A percentile compares a stretch with the other conserved stretches of the same genome.
Evolutionary conservation across 805 yeast species (phyloP).

Genomic region (Priceomyces fermenticarens): DNA sequence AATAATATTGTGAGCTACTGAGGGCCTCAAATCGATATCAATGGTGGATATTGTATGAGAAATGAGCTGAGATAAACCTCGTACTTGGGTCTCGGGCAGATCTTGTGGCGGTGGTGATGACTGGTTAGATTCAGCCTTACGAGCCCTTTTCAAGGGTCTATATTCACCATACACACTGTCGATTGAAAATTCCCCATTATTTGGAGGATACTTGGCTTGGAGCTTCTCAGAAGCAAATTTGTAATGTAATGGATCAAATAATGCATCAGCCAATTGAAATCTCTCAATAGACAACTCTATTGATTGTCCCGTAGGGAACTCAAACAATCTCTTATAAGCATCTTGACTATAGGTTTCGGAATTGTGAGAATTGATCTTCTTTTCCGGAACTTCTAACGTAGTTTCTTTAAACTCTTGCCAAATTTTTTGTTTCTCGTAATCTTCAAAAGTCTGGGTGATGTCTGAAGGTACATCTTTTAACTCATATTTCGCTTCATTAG

Average conservation of each 20-base stretch:
- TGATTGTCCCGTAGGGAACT: slow-evolving; percentile 73
- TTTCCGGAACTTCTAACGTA: slow-evolving; percentile 53
- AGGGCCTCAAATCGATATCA: slow-evolving; percentile 82
- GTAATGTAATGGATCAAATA: slow-evolving; percentile 60
- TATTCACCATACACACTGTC: slow-evolving; percentile 57
- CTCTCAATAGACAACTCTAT: slow-evolving; percentile 61
- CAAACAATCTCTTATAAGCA: slow-evolving; percentile 49
- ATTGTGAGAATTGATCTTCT: slow-evolving; percentile 20
- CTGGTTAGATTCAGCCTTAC: slow-evolving; percentile 37
- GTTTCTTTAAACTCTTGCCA: slow-evolving; percentile 77
- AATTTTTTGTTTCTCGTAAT: slow-evolving; percentile 53
- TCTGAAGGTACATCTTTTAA: slow-evolving; percentile 22
- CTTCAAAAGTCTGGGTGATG: slow-evolving; percentile 49
- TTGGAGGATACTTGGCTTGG: slow-evolving; percentile 27
- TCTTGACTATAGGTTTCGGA: slow-evolving; percentile 27
- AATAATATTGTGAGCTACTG: slow-evolving; percentile 83
- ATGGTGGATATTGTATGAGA: slow-evolving; percentile 53
- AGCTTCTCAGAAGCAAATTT: slow-evolving; percentile 23
- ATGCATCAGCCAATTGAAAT: slow-evolving; percentile 63
- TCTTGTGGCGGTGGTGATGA: slow-evolving; percentile 25
- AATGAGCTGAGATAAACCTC: slow-evolving; percentile 61
- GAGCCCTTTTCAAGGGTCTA: slow-evolving; percentile 66
- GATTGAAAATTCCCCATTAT: slow-evolving; percentile 53
- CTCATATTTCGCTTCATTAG: slow-evolving; percentile 26
- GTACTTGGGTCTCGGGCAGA: slow-evolving; percentile 12